Conservation (phyloP, 805 yeast species). For the Candida dendrica region DNA sequence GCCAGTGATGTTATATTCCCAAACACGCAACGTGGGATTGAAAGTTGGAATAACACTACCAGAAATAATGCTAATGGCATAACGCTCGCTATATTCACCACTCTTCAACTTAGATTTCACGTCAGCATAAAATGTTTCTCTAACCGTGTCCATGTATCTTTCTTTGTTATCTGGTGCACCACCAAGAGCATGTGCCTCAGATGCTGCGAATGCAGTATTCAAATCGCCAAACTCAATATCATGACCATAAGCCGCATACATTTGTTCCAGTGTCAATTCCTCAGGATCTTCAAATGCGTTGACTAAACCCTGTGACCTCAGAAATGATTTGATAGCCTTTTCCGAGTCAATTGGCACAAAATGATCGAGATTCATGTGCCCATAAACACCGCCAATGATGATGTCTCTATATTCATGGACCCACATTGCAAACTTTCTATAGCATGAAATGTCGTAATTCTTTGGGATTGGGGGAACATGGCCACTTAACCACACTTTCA, state of each 20-base stretch:
- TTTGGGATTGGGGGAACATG: conserved; percentile 85
- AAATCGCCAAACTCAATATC: conserved; percentile 14
- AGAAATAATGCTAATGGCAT: conserved; percentile 61
- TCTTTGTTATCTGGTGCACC: conserved; percentile 66
- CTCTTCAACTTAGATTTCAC: conserved; percentile 16
- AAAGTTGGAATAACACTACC: conserved; percentile 80
- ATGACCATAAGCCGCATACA: conserved; percentile 12
- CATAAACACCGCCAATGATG: conserved; percentile 75
- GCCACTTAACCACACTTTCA: conserved; percentile 84
- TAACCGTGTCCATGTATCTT: conserved; percentile 48
- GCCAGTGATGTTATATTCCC: conserved; percentile 76
- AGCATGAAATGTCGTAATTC: conserved; percentile 68
- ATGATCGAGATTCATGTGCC: conserved; percentile 89
- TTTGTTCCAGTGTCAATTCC: conserved; percentile 19
- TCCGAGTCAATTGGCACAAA: conserved; percentile 70
- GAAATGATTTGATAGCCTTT: conserved; percentile 47
- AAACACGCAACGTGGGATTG: conserved; percentile 74
- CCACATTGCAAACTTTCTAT: conserved; percentile 74
- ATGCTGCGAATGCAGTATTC: conserved; percentile 25
- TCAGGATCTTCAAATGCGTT: conserved; percentile 14
- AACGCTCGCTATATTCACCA: conserved; percentile 46
- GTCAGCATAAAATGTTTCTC: conserved; percentile 44
- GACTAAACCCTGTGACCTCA: conserved; percentile 17
- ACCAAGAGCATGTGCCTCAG: conserved; percentile 38
- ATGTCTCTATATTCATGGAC: conserved; percentile 76